Base-by-base conservation (phyloP, 1,284 basidiomycete genomes). In the Trichosporon ovoides region DNA sequence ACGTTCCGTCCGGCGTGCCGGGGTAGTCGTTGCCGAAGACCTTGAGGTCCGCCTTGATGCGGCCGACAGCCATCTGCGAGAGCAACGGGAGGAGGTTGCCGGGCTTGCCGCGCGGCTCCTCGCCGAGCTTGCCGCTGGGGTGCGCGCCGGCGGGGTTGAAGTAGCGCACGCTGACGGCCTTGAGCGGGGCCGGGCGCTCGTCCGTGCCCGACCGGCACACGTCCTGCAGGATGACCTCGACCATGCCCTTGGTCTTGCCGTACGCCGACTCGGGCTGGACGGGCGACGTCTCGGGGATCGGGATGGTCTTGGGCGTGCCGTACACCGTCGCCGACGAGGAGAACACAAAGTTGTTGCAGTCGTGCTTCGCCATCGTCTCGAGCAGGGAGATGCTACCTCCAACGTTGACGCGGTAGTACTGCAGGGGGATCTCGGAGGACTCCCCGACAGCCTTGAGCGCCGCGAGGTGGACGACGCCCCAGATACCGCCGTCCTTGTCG, bases 311-410 rank as follows among this genome's bases (percentile, higher is more conserved):
- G 9, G 96, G 96, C 3, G 87, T 93, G 60, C 96, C 96, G 75
- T 99, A 99, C 35, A 98, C 96, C n/a, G 96, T 98, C 2, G 96
- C 96, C 22, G 92, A 96, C 12, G 94, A 97, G 1, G 93, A 97
- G 81, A 98, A 99, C 62, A 99, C 94, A 63, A 98, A 81, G 52
- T 55, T 55, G 61, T 63, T 51, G 54, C 56, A 57, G 38, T 51
- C 33, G 52, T 52, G 20, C 62, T 89, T 87, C 57, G 82, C 81
- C 93, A 97, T 97, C 64, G 84, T 80, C 80, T 80, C 77, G 54
- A 95, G 81, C 19, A 96, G 83, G 49, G 83, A 85, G 61, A 95
- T 78, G 3, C 91, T 92, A 11, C 90, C 92, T 36, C 82, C 78
- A 59, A 97, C 91, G 72, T 96, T 97, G 80, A 93, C 93, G 66